Conservation (phyloP, 192 early-diverging fungal species). For the Rhizophagus clarus region DNA sequence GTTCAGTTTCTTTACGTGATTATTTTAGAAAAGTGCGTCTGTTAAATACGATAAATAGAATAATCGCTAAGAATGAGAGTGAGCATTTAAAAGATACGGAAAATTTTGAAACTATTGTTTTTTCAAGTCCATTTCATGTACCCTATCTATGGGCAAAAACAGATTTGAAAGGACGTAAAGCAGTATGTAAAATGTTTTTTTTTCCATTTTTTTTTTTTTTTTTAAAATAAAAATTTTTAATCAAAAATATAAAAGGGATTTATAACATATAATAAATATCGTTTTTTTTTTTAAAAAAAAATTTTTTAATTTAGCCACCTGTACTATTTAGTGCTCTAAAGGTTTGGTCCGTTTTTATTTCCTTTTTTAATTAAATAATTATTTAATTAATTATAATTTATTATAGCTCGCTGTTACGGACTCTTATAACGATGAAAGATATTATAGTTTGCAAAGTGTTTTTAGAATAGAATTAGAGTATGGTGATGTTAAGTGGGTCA, state of each 20-base stretch:
- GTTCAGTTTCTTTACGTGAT: not conserved
- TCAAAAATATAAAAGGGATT: not conserved
- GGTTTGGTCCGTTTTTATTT: constrained; percentile 2
- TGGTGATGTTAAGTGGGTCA: constrained; percentile 79
- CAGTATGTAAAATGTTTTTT: constrained; percentile 40
- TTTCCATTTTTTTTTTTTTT: too few relatives aligned
- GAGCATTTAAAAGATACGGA: constrained; percentile 11
- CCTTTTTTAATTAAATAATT: not conserved
- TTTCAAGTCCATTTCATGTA: constrained; percentile 23
- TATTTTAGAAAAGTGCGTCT: not conserved
- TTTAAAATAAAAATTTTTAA: too few relatives aligned
- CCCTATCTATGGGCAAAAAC: constrained; percentile 37
- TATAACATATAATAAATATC: not conserved
- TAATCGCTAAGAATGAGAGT: not conserved
- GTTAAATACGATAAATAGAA: not conserved
- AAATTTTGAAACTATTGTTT: not conserved
- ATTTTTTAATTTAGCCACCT: constrained; percentile 36
- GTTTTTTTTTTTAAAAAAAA: not conserved
- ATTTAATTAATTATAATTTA: not conserved
- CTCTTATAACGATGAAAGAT: constrained; percentile 38
- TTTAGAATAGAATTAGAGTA: constrained; percentile 76
- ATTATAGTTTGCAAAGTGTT: constrained; percentile 47
- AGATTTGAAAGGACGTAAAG: constrained; percentile 41
- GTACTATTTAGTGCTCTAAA: constrained; percentile 41
- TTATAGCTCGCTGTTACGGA: constrained; percentile 55